phyloP scores from a whole-genome alignment of 169 alveolate genomes.

The Plasmodium fragile region DNA sequence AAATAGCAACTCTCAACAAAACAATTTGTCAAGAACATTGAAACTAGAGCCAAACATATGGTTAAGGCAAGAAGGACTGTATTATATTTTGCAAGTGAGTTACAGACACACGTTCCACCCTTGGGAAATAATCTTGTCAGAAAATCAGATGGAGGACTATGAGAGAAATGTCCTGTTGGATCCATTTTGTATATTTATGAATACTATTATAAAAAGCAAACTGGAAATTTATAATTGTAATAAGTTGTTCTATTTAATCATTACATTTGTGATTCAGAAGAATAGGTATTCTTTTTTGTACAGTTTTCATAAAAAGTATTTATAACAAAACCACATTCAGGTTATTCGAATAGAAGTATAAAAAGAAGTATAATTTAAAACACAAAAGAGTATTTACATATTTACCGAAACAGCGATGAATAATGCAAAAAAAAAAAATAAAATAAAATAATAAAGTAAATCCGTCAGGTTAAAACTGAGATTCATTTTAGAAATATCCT shows the following conservation, averaged over 20 bases:
- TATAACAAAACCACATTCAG: not conserved
- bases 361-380: not conserved
- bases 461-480: not conserved
- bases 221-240: not conserved
- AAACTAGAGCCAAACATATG: not conserved
- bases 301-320: not conserved
- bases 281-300: not conserved
- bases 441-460: not conserved
- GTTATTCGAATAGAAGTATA: not conserved
- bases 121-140: not conserved
- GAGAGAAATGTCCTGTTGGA: not conserved
- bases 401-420: not conserved
- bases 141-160: not conserved
- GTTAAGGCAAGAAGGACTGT: not conserved
- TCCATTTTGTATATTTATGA: not conserved
- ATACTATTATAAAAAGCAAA: not conserved
- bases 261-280: not conserved
- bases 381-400: not conserved
- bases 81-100: not conserved
- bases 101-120: conserved; percentile 2
- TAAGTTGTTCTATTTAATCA: not conserved
- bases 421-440: not conserved
- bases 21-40: not conserved
- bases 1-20: not conserved
- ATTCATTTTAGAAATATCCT: not conserved